Percentiles rank a stretch among this genome's conserved stretches.
These are phyloP conservation scores for Hericium rajendrae DNA, from an alignment of 768 basidiomycete species.

Conservation along the genomic window DNA sequence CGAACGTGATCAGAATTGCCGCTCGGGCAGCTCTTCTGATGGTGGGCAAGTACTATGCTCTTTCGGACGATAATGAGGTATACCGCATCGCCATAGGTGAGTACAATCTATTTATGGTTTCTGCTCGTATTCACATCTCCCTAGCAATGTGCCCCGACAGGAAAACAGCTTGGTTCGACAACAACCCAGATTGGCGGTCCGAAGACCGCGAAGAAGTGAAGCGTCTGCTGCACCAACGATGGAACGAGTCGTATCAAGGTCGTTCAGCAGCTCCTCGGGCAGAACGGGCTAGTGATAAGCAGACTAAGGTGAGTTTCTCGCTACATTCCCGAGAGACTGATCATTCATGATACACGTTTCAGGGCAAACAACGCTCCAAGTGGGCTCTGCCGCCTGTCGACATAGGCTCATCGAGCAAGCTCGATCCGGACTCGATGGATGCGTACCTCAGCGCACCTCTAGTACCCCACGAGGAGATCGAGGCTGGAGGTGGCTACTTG, in stretches of 20 bases:
- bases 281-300: neutral
- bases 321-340: too few species aligned
- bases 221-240: slow-evolving; percentile 4
- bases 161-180: too few species aligned
- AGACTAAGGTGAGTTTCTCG: too few species aligned
- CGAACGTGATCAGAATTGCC: slow-evolving; percentile 9
- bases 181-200: too few species aligned
- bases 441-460: slow-evolving; percentile 4
- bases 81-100: slow-evolving; percentile 17
- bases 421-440: neutral
- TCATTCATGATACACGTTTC: too few species aligned
- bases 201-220: too few species aligned
- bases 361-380: too few species aligned
- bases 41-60: slow-evolving; percentile 16
- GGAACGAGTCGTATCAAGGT: neutral
- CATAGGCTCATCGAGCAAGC: neutral
- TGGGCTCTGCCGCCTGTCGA: neutral
- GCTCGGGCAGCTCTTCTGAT: slow-evolving; percentile 10
- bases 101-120: neutral
- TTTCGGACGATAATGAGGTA: slow-evolving; percentile 17
- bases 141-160: slow-evolving; percentile 23
- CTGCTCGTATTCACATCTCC: neutral
- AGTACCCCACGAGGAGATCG: neutral
- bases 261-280: neutral
- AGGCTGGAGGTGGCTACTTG: slow-evolving; percentile 9